Evolutionary conservation across 345 rosid genomes (phyloP), one percentile per base, ranked within the genome.

Genomic region (Ceriops tagal): DNA sequence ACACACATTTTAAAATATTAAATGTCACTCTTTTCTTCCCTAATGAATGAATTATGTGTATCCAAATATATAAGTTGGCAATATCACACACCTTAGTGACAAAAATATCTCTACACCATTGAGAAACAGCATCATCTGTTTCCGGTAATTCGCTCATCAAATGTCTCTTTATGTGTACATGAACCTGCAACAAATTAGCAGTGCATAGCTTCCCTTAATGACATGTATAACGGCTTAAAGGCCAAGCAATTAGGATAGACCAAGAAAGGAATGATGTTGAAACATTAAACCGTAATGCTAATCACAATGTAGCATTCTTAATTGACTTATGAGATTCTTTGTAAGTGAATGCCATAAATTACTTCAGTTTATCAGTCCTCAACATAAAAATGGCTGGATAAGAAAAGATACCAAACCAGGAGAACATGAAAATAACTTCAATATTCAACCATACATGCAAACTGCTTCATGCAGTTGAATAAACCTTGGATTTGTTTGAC

Each of bases 101-200:
- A 72, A 77, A 77, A 18, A 68, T n/a, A 77, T 77, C 80, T 68
- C 73, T 72, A 43, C 80, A 77, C 80, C 80, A 77, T 65, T 77
- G 80, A 49, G 80, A 71, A 64, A 77, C 61, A 64, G 57, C 74
- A 18, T 77, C 80, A 26, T 77, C 74, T 53, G 70, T 52, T 72
- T 77, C 80, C 5, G 80, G 80, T 66, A 77, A 31, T 27, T 77
- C 80, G 59, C 69, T 72, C 73, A 77, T 68, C 56, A 69, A 59
- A 53, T 72, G 77, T n/a, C 80, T 73, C 71, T 59, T 64, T 30
- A 77, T 3, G 35, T 72, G 76, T 43, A 72, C 46, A 27, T 77
- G 77, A 26, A 77, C 67, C 80, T 77, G 70, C 24, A 67, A 28
- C 39, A 24, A 30, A 58, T 65, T 51, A 11, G 49, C 49, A 43